These are phyloP conservation scores for Streptanthus diversifolius DNA, from an alignment of 345 rosid genomes.

Conservation along the genomic window DNA sequence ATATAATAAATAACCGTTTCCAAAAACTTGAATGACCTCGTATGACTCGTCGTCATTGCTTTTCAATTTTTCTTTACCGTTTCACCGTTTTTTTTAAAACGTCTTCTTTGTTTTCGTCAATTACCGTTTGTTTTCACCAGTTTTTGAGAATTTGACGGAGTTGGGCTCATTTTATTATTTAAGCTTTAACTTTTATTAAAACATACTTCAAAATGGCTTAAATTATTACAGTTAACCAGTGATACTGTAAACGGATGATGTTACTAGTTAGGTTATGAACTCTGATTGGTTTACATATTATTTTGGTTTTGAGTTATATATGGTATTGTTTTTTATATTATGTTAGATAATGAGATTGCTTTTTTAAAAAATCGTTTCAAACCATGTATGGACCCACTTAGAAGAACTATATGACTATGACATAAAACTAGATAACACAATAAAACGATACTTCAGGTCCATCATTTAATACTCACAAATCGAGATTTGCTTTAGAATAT, in stretches of 20 bases:
- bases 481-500: neutral
- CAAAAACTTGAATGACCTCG: conserved; percentile 12
- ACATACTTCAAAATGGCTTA: neutral
- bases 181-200: neutral
- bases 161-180: neutral
- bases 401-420: neutral
- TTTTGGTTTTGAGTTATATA: neutral
- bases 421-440: neutral
- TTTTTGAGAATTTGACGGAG: conserved; percentile 2
- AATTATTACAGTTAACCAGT: neutral
- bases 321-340: neutral
- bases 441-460: neutral
- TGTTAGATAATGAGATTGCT: neutral
- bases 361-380: neutral
- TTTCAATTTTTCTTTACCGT: neutral
- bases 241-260: too few species aligned
- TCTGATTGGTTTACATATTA: neutral
- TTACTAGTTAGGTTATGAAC: neutral
- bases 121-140: neutral
- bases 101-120: neutral
- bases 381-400: neutral
- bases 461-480: neutral
- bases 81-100: neutral
- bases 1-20: conserved; percentile 7
- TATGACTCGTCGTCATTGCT: conserved; percentile 7